Evolutionary conservation across 208 protist species (phyloP).

Genomic region (Trichomonas tenax): DNA sequence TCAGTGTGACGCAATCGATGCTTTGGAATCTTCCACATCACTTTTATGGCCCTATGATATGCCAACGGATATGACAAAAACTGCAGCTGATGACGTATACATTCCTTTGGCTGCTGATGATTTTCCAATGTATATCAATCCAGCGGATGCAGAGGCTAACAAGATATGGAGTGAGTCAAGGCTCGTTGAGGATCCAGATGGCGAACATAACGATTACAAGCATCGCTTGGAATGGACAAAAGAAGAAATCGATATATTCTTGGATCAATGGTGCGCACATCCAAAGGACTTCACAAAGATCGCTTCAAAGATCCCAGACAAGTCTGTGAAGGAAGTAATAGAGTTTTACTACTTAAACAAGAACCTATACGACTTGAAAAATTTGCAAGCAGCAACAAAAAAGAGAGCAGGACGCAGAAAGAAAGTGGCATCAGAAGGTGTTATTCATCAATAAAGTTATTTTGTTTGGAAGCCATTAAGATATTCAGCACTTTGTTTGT

Average conservation of each 20-base stretch:
- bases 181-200: not conserved
- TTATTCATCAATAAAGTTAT: not conserved
- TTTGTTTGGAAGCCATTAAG: too few relatives aligned
- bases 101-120: not conserved
- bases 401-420: not conserved
- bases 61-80: not conserved
- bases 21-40: not conserved
- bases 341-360: not conserved
- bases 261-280: not conserved
- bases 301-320: not conserved
- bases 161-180: not conserved
- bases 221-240: not conserved
- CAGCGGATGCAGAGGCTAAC: not conserved
- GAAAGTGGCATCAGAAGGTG: not conserved
- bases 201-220: not conserved
- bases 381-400: not conserved
- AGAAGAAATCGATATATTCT: not conserved
- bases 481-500: too few relatives aligned
- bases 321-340: not conserved
- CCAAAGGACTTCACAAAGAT: not conserved
- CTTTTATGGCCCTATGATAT: not conserved
- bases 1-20: not conserved
- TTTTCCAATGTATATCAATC: not conserved
- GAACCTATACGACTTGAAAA: not conserved
- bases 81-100: not conserved